Evolutionary conservation across 768 basidiomycete genomes (phyloP).

Genomic region (Cystobasidium ongulense): DNA sequence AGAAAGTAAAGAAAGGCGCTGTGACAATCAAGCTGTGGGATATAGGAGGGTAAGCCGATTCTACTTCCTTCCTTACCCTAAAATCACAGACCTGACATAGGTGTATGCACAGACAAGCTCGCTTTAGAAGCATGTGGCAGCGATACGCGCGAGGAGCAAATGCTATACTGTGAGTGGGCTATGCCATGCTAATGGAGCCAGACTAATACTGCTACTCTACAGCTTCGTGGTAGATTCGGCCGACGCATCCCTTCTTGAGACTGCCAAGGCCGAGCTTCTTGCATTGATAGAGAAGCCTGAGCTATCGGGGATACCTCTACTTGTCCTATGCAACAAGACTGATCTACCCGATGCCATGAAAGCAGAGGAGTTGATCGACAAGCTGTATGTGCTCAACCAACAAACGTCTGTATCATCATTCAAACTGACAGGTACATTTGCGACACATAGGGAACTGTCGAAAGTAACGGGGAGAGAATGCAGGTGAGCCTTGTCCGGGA

Average conservation of each 20-base stretch:
- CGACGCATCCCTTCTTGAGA: conserved; percentile 17
- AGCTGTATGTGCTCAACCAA: conserved; percentile 18
- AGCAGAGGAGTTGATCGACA: conserved; percentile 29
- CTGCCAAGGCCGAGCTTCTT: conserved; percentile 26
- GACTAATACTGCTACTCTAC: background rate
- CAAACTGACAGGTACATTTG: background rate
- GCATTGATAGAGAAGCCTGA: conserved; percentile 30
- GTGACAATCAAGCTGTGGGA: conserved; percentile 36
- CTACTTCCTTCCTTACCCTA: background rate
- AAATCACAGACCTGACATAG: background rate
- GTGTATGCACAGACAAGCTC: conserved; percentile 10
- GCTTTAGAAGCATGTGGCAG: conserved; percentile 33
- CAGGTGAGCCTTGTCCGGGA: background rate
- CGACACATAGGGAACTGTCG: background rate
- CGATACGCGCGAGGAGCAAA: conserved; percentile 33
- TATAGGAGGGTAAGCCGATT: background rate
- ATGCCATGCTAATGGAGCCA: background rate
- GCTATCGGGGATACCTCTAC: conserved; percentile 27
- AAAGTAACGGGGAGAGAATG: conserved; percentile 23
- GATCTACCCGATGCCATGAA: conserved; percentile 32
- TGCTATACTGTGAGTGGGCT: conserved; percentile 30
- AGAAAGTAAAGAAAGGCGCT: conserved; percentile 32
- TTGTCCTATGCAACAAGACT: conserved; percentile 35
- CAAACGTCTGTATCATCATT: background rate
- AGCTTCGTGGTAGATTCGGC: conserved; percentile 35